Evolutionary conservation across 2,329 filamentous ascomycete genomes (phyloP), one percentile per base, ranked within the genome.

Genomic region (Botryotinia calthae): DNA sequence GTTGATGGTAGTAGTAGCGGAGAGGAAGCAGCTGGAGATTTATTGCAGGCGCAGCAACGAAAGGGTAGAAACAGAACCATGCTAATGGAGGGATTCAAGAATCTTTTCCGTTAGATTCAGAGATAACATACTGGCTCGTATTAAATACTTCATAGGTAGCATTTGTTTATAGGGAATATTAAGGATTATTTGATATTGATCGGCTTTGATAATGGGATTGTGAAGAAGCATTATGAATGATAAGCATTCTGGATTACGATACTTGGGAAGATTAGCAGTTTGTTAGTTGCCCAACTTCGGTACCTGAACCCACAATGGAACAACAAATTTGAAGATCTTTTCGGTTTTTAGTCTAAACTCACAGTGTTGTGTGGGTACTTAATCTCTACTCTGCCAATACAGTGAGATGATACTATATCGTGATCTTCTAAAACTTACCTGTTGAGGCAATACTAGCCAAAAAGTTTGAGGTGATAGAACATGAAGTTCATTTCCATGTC

Each of bases 61-160:
- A 77, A 74, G 54, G 73, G 67, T 3, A 77, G 74, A 58, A 76
- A 75, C 58, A 77, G 75, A n/a, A 58, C 64, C 22, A 75, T 77
- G 44, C 71, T 79, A 54, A 70, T 75, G 37, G 78, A 78, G 46
- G 76, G 78, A 8, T 75, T 80, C 64, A 75, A 78, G 31, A 80
- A 75, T 67, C 74, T 80, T 59, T 80, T 80, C 69, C 79, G 79
- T 73, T 80, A 66, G 77, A 8, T 5, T 18, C n/a, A 28, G 31
- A 16, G 34, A n/a, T 14, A 5, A 6, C 22, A 48, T 12, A 9
- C 2, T 6, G 46, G n/a, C n/a, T 65, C 12, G 18, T 22, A 42
- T 56, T 56, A 3, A 16, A 6, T 20, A 65, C 2, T 65, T 37
- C 20, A 12, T 59, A 59, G 31, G 31, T 40, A 40, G 64, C 25